Evolutionary conservation across 257 asterid genomes (phyloP).

Genomic region (Rhazya stricta): DNA sequence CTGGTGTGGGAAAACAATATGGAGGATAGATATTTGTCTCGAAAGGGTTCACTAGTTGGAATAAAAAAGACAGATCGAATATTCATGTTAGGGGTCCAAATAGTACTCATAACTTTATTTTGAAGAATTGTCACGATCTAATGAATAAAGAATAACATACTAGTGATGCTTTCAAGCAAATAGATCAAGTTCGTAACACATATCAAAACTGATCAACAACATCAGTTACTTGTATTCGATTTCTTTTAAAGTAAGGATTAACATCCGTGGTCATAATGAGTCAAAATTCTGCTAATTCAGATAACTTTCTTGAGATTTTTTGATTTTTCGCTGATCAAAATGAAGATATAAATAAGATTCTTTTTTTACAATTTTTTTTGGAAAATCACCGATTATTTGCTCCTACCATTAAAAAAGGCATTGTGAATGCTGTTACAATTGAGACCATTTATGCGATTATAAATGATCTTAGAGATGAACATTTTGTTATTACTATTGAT

Average conservation of each 20-base stretch:
- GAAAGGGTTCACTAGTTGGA: neutral
- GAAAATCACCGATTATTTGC: neutral
- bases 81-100: neutral
- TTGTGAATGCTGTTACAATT: neutral
- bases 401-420: neutral
- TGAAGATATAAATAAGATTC: too few species aligned
- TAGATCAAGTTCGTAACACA: neutral
- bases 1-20: neutral
- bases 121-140: neutral
- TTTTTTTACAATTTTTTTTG: too few species aligned
- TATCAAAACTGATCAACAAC: neutral
- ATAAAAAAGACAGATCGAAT: too few species aligned
- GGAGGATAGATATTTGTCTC: neutral
- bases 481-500: neutral
- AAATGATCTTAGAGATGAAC: constrained; percentile 1
- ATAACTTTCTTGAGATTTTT: too few species aligned
- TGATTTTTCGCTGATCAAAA: too few species aligned
- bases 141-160: neutral
- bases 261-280: neutral
- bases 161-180: neutral
- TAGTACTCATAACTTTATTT: neutral
- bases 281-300: neutral
- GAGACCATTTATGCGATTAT: neutral
- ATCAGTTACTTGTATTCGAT: neutral
- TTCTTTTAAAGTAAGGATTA: neutral